Evolutionary conservation across 306 rosid species (phyloP), one percentile per base, ranked within the genome.

Genomic region (Pyrus pyrifolia): DNA sequence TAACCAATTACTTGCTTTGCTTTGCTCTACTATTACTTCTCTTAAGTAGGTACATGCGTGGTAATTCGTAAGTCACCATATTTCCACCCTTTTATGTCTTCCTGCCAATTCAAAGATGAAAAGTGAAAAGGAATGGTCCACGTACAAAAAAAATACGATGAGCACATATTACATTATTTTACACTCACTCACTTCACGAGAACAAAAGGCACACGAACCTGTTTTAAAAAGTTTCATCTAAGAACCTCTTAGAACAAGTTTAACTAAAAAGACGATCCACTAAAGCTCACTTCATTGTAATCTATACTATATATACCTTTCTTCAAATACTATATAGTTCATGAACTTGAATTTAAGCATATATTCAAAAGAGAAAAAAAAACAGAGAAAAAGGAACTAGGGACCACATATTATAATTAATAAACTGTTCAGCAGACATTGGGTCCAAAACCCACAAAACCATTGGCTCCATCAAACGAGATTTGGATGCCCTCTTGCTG

Each of bases 401-500:
- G 63, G 11, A 58, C 30, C 17, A 59, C 11, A 23, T 22, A 55
- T 55, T 59, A 21, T 21, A 55, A 55, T 10, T 22, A 58, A 55
- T 6, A 58, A 9, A 17, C 17, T 53, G 65, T 23, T 81, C 78
- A 93, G 87, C 98, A 93, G 3, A 91, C 88, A 78, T 83, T 79
- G 61, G 97, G 98, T 44, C 97, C 97, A 78, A 93, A 93, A 45
- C 98, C 98, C 25, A 91, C 86, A 84, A 89, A 91, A 60, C 97
- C 98, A 85, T 89, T 90, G 1, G 90, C 90, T 70, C 82, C 97
- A 78, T 93, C 93, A 45, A 93, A 30, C 9, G 98, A 91, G 77
- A 91, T 84, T 72, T 93, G 97, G 60, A 93, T 89, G 3, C 98
- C 98, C 76, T 91, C 96, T 75, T 90, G 98, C 73, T 93, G 98